Conservation (phyloP, 1,284 basidiomycete species). For the Trichosporon asahii region DNA sequence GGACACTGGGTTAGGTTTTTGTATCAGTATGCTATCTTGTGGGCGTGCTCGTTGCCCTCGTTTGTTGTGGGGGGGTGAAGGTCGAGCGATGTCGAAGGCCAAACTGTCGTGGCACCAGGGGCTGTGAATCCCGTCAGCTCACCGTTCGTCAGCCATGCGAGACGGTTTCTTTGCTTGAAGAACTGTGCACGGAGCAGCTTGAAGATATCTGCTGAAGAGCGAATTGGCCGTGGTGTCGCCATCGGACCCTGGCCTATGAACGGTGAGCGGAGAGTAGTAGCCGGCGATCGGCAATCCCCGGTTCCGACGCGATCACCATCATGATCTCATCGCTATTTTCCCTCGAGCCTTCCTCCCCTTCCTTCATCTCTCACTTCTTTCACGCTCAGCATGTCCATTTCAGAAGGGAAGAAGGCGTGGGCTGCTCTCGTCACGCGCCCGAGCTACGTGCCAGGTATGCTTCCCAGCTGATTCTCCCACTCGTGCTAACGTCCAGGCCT, state of each 20-base stretch:
- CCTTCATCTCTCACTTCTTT: background rate
- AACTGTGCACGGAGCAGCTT: no score
- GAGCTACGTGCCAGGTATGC: slow-evolving; percentile 60
- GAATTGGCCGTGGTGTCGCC: background rate
- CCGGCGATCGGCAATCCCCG: slow-evolving; percentile 1
- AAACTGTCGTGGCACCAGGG: no score
- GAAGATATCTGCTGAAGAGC: no score
- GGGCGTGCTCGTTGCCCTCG: no score
- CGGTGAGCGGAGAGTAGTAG: background rate
- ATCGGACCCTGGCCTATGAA: background rate
- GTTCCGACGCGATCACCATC: background rate
- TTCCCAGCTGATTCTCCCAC: background rate
- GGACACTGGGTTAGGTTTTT: background rate
- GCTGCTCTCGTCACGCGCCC: slow-evolving; percentile 65
- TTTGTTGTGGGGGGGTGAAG: no score
- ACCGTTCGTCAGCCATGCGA: no score
- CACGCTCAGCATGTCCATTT: background rate
- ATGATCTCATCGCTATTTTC: background rate
- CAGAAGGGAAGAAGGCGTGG: slow-evolving; percentile 52
- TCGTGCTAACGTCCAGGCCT: slow-evolving; percentile 34
- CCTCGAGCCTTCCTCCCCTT: background rate
- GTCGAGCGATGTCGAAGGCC: no score
- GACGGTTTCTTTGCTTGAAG: no score
- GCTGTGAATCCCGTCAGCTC: no score
- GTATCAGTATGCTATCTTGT: background rate